phyloP scores from a whole-genome alignment of 164 flowering plant species.

The Liriodendron chinense region DNA sequence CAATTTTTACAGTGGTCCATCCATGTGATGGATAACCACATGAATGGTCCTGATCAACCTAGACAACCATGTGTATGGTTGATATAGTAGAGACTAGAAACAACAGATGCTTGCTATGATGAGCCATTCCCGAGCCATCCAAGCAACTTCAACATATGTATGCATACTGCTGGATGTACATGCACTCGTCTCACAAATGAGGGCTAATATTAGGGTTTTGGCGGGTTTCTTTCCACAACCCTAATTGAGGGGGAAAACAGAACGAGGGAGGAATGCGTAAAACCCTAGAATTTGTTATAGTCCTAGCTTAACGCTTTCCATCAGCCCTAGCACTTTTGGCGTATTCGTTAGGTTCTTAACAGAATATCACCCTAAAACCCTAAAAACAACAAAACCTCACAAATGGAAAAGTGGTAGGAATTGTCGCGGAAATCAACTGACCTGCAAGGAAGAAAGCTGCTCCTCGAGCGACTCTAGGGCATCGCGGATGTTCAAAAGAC shows the following conservation, averaged over 20 bases:
- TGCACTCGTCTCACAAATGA: not conserved
- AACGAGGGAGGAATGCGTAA: not conserved
- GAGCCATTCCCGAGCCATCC: not conserved
- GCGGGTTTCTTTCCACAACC: not conserved
- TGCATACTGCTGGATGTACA: not conserved
- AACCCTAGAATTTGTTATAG: too few species aligned
- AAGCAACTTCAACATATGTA: not conserved
- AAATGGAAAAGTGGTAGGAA: not conserved
- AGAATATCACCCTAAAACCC: not conserved
- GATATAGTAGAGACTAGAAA: too few species aligned
- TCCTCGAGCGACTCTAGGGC: slow-evolving; percentile 80
- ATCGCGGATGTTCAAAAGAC: slow-evolving; percentile 61
- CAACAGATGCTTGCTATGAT: too few species aligned
- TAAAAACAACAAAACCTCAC: not conserved
- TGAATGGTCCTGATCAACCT: too few species aligned
- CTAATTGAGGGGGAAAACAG: not conserved
- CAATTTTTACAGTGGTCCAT: too few species aligned
- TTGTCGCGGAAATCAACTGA: slow-evolving; percentile 7
- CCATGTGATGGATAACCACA: too few species aligned
- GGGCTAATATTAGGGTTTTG: not conserved
- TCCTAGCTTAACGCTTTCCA: too few species aligned
- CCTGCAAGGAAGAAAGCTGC: slow-evolving; percentile 81
- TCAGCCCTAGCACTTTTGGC: too few species aligned
- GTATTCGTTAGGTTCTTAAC: not conserved
- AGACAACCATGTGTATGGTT: too few species aligned